Evolutionary conservation across 352 stramenopile genomes (phyloP), one percentile per base, ranked within the genome.

Genomic region (Thalassiosira mediterranea): DNA sequence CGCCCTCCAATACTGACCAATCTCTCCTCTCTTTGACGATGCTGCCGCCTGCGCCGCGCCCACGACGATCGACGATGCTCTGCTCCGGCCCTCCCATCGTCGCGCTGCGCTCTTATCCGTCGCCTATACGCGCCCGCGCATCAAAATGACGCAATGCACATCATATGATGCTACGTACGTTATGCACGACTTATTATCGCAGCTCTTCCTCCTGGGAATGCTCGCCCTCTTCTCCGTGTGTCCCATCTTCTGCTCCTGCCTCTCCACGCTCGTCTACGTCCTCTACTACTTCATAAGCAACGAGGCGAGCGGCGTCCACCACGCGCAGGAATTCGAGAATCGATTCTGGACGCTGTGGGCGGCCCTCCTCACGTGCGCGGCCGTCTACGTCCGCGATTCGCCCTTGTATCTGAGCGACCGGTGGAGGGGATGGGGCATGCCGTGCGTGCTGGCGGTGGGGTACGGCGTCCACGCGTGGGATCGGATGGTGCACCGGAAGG

Each of bases 291-390:
- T 94, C 60, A 60, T 93, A 8, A 76, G 82, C 15, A 88, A 93
- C 57, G 88, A 93, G 79, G 72, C 84, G 32, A 76, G 57, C 25
- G 74, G 76, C 4, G 70, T 92, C 19, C 85, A 92, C 62, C 80
- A 91, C 65, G 85, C 87, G 26, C 85, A 92, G 77, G 96, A 98
- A 85, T 98, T 97, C 72, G 96, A 98, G 83, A 98, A 98, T 88
- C 90, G 95, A 67, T 98, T 98, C 79, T 98, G 95, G 96, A 98
- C 95, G 3, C 90, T 97, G 68, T 97, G 96, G 31, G 94, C 94
- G 8, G 94, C 97, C 56, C 68, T 97, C n/a, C 95, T 98, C 51
- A 96, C 91, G 48, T 92, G 90, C 0, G 94, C 94, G n/a, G 76
- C 96, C 42, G 85, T 98, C n/a, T 98, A 97, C 73, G 95, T 96